phyloP scores from a whole-genome alignment of 352 stramenopile species.

The Phytopythium oedochilum region DNA sequence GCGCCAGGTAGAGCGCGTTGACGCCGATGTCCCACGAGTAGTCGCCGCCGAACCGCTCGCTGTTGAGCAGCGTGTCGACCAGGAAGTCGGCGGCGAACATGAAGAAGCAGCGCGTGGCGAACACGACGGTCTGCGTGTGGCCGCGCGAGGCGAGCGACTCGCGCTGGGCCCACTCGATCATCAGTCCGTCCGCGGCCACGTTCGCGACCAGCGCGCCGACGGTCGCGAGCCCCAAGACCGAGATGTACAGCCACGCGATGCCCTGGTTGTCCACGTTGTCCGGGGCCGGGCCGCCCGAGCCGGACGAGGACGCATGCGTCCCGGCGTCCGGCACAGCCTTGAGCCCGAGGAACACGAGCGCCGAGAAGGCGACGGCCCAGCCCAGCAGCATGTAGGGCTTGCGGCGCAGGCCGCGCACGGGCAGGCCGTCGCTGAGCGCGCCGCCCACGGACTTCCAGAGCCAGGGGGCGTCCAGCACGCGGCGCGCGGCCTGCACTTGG shows the following conservation, averaged over 20 bases:
- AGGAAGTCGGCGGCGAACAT: conserved; percentile 48
- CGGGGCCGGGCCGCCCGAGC: background rate
- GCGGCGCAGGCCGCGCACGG: conserved; percentile 49
- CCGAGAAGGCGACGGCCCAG: conserved; percentile 37
- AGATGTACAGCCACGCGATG: conserved; percentile 50
- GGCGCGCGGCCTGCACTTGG: conserved; percentile 40
- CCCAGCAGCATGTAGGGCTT: conserved; percentile 68
- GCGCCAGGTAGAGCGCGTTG: conserved; percentile 25
- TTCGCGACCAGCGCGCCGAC: conserved; percentile 86
- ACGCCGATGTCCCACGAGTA: conserved; percentile 38
- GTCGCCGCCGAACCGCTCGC: conserved; percentile 45
- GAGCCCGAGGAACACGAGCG: conserved; percentile 31
- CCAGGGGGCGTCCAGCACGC: conserved; percentile 58
- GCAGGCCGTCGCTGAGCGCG: conserved; percentile 57
- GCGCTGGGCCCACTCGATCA: conserved; percentile 67
- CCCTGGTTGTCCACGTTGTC: conserved; percentile 14
- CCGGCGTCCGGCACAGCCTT: conserved; percentile 9
- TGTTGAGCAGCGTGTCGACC: conserved; percentile 49
- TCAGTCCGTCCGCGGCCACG: conserved; percentile 74
- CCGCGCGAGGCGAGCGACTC: conserved; percentile 50
- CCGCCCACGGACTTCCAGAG: conserved; percentile 65
- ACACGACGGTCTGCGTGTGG: conserved; percentile 51
- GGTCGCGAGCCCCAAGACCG: conserved; percentile 74
- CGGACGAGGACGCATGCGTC: background rate
- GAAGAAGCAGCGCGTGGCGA: conserved; percentile 33